Evolutionary conservation across 2,329 filamentous ascomycete species (phyloP).

Genomic region (Pseudocercospora fijiensis): DNA sequence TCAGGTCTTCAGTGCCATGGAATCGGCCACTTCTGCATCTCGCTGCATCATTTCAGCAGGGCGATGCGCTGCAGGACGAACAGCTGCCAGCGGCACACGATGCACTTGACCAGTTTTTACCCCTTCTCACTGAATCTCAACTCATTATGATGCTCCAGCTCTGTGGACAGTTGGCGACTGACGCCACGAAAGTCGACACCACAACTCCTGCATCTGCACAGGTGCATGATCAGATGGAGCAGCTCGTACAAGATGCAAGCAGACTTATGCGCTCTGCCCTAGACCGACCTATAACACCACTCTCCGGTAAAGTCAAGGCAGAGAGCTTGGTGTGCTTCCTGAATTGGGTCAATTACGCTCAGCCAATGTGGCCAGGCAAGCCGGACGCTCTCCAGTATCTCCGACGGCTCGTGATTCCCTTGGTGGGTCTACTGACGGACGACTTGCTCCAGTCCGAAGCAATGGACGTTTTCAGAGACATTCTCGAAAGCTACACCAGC

Average conservation of each 20-base stretch:
- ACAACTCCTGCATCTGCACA: constrained; percentile 22
- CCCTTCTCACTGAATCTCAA: constrained; percentile 51
- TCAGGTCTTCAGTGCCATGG: constrained; percentile 69
- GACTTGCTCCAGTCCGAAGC: constrained; percentile 59
- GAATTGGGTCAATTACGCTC: constrained; percentile 72
- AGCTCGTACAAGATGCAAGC: constrained; percentile 54
- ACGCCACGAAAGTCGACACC: constrained; percentile 64
- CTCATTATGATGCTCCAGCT: constrained; percentile 65
- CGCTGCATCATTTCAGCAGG: constrained; percentile 31
- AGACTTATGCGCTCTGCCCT: constrained; percentile 43
- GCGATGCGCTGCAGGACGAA: constrained; percentile 25
- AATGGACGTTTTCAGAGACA: constrained; percentile 63
- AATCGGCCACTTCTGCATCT: constrained; percentile 54
- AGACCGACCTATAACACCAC: constrained; percentile 6
- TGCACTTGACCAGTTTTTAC: constrained; percentile 48
- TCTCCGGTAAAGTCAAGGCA: constrained; percentile 16
- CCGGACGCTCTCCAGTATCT: constrained; percentile 60
- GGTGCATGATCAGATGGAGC: constrained; percentile 47
- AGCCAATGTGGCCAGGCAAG: constrained; percentile 60
- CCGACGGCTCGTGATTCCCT: constrained; percentile 58
- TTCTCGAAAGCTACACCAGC: constrained; percentile 62
- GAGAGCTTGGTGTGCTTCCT: constrained; percentile 39
- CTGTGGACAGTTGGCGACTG: constrained; percentile 61
- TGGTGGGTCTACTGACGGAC: constrained; percentile 61
- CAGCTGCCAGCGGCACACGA: constrained; percentile 44